Conservation (phyloP, 2,329 filamentous ascomycete species). For the Aureobasidium leucospermi region DNA sequence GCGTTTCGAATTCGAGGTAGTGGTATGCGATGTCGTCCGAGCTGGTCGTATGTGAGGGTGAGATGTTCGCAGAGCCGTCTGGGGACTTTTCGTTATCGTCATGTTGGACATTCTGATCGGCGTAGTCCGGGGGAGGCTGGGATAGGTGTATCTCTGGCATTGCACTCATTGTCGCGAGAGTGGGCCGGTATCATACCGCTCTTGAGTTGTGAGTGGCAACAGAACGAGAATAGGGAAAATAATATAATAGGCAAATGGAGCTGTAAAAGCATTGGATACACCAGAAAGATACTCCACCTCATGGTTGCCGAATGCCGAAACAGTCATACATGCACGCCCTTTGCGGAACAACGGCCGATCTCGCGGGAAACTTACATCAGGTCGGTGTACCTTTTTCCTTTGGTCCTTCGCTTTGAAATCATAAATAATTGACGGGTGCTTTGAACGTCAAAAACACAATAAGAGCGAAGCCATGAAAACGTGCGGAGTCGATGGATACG, state of each 20-base stretch:
- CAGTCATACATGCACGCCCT: neutral
- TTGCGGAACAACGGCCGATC: conserved; percentile 3
- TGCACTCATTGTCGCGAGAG: conserved; percentile 3
- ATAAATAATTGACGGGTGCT: neutral
- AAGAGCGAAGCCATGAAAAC: neutral
- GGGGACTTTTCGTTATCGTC: conserved; percentile 22
- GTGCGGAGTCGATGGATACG: neutral
- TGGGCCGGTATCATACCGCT: neutral
- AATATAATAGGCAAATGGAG: neutral
- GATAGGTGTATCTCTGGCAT: conserved; percentile 10
- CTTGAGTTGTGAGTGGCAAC: neutral
- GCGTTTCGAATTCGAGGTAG: conserved; percentile 57
- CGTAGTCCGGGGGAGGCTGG: neutral
- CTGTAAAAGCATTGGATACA: neutral
- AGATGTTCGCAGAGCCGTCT: neutral
- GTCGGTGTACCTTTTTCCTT: neutral
- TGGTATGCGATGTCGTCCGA: conserved; percentile 42
- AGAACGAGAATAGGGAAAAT: neutral
- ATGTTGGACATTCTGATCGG: neutral
- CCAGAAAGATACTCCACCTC: neutral
- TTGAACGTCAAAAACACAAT: neutral
- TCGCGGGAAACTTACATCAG: neutral
- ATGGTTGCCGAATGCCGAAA: conserved; percentile 7
- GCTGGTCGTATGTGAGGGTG: neutral
- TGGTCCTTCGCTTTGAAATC: neutral